Evolutionary conservation across 2,329 filamentous ascomycete genomes (phyloP).

Genomic region (Colletotrichum cordylinicola): DNA sequence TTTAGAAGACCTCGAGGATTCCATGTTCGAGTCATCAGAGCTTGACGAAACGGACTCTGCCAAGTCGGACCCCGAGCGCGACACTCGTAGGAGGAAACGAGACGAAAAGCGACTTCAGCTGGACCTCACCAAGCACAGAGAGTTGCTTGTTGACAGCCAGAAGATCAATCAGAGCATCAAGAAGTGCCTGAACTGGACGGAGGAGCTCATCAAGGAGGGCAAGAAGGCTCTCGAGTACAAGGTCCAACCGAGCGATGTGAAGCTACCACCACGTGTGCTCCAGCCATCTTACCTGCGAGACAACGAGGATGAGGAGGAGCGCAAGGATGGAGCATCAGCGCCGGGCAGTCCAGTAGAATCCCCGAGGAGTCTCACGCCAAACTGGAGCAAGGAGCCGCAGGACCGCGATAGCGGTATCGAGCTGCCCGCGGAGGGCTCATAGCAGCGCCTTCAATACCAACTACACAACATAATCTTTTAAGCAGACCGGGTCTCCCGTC

Average conservation of each 20-base stretch:
- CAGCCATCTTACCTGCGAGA: slow-evolving; percentile 67
- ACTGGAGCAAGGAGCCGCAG: slow-evolving; percentile 22
- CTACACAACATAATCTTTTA: background rate
- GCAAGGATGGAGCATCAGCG: slow-evolving; percentile 25
- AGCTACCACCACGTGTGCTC: slow-evolving; percentile 82
- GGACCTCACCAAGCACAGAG: slow-evolving; percentile 87
- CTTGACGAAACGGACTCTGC: slow-evolving; percentile 46
- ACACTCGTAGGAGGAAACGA: slow-evolving; percentile 64
- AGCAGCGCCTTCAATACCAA: background rate
- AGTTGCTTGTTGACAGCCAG: slow-evolving; percentile 87
- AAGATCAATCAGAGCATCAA: slow-evolving; percentile 96
- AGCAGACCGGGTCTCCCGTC: slow-evolving; percentile 18
- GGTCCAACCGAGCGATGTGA: slow-evolving; percentile 79
- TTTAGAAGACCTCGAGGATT: slow-evolving; percentile 53
- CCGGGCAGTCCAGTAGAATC: slow-evolving; percentile 3
- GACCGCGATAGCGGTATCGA: slow-evolving; percentile 61
- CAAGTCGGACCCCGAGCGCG: slow-evolving; percentile 35
- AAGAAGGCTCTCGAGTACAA: slow-evolving; percentile 86
- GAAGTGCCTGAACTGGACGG: slow-evolving; percentile 86
- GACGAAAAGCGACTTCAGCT: slow-evolving; percentile 86
- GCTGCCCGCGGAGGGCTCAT: slow-evolving; percentile 45
- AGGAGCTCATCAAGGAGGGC: slow-evolving; percentile 87
- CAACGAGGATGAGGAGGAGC: slow-evolving; percentile 38
- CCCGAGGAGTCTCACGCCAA: slow-evolving; percentile 8
- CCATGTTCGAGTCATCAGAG: slow-evolving; percentile 34